phyloP scores from a whole-genome alignment of 2,329 filamentous ascomycete genomes.

The Stachybotrys echinatus region DNA sequence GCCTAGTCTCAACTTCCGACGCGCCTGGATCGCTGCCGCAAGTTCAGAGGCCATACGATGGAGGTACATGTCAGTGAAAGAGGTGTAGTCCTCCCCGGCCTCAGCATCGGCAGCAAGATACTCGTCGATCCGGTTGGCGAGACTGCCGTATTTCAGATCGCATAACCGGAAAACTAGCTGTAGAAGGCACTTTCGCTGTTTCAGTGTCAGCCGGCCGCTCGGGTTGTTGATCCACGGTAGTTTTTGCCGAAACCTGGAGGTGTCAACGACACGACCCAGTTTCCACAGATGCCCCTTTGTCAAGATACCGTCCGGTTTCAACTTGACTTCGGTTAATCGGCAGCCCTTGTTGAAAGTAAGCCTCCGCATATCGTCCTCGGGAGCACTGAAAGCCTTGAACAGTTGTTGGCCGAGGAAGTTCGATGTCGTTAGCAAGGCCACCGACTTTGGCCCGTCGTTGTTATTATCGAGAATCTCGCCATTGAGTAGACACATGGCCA shows the following conservation, averaged over 20 bases:
- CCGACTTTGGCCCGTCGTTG: background rate
- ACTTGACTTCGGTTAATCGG: constrained; percentile 11
- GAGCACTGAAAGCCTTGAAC: constrained; percentile 13
- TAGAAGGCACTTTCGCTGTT: constrained; percentile 7
- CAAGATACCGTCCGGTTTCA: constrained; percentile 10
- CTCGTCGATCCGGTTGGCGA: constrained; percentile 2
- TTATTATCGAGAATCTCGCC: constrained; percentile 29
- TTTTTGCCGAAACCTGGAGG: constrained; percentile 5
- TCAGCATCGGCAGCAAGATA: constrained; percentile 5
- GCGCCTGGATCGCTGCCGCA: constrained; percentile 4
- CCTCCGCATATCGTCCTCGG: constrained; percentile 3
- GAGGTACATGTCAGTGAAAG: constrained; percentile 8
- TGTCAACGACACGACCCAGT: constrained; percentile 10
- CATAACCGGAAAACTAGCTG: background rate
- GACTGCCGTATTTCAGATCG: background rate
- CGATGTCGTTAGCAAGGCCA: constrained; percentile 8
- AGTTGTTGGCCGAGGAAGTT: constrained; percentile 8
- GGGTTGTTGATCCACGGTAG: constrained; percentile 9
- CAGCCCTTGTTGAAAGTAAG: constrained; percentile 21
- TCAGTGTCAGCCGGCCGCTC: constrained; percentile 6
- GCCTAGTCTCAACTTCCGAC: constrained; percentile 8
- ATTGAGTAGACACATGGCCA: constrained; percentile 23
- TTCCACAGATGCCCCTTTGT: constrained; percentile 21
- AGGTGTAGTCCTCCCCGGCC: constrained; percentile 1
- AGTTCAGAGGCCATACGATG: constrained; percentile 7